Evolutionary conservation across 2,329 filamentous ascomycete genomes (phyloP).

Genomic region (Fusarium sp.): DNA sequence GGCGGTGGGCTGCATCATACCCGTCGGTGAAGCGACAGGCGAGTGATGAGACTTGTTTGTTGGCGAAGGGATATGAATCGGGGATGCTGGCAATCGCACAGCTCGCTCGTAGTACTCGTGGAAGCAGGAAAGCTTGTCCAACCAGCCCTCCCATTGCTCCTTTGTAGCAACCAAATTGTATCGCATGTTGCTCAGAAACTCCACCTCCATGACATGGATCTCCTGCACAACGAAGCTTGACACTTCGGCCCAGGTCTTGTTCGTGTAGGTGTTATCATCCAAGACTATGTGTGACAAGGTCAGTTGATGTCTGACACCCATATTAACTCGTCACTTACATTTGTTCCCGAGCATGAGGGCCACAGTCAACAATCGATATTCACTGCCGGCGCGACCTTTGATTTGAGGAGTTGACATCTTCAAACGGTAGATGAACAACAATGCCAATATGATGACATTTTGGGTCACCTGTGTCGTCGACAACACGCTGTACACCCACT

Average conservation of each 20-base stretch:
- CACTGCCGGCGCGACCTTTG: conserved; percentile 90
- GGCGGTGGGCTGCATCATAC: conserved; percentile 40
- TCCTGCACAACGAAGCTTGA: conserved; percentile 92
- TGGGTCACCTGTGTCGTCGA: conserved; percentile 95
- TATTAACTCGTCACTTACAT: conserved; percentile 63
- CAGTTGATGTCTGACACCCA: conserved; percentile 22
- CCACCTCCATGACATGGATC: conserved; percentile 99
- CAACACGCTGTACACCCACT: conserved; percentile 92
- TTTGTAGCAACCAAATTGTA: conserved; percentile 90
- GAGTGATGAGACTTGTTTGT: conserved; percentile 51
- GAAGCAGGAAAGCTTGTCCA: conserved; percentile 82
- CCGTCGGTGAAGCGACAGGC: conserved; percentile 60
- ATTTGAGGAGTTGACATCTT: conserved; percentile 91
- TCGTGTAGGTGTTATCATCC: conserved; percentile 99
- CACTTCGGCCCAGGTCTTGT: conserved; percentile 99
- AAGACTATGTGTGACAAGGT: conserved; percentile 69
- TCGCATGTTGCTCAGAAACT: conserved; percentile 97
- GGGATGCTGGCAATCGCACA: conserved; percentile 54
- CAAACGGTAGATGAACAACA: conserved; percentile 91
- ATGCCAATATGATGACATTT: conserved; percentile 88
- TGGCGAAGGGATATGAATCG: conserved; percentile 53
- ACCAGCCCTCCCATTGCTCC: conserved; percentile 87
- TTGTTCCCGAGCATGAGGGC: conserved; percentile 98
- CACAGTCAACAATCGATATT: conserved; percentile 90
- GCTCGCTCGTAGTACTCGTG: conserved; percentile 82